Base-by-base conservation (phyloP, 805 yeast genomes). In the Nakazawaea ishiwadae region DNA sequence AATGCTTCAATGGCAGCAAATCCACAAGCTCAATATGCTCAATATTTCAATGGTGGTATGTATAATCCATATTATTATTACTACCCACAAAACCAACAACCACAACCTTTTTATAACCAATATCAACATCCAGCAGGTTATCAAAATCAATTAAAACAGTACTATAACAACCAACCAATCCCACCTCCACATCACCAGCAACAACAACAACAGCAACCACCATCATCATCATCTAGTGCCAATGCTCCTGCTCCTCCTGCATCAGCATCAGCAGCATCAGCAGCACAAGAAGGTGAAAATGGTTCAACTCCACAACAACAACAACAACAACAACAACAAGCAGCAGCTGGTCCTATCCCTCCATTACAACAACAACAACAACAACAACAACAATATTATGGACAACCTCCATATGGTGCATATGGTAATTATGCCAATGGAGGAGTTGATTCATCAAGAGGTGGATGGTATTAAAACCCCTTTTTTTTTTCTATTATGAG, bases 241-340 rank as follows among this genome's bases (percentile, higher is more conserved):
- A 41, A 36, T 28, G 27, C 38, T 31, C 34, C 42, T 39, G 39
- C 48, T 42, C 37, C 45, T 16, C 41, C 51, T 37, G 49, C 45
- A 14, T 42, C 45, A 12, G 48, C 51, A 31, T 48, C 48, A 31
- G 52, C 49, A 33, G 45, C 42, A 17, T 39, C 44, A 34, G 51
- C 44, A 9, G 45, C 52, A 12, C 52, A 56, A 36, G 55, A 51
- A 31, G 44, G 52, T 47, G 51, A 42, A 39, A 45, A 46, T 23
- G 52, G 51, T 46, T n/a, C n/a, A n/a, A 50, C 49, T 48, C 49
- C 51, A 52, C 49, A 51, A 47, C 47, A 40, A 45, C 59, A 52
- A 42, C 49, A 50, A 20, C 59, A 51, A 21, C 58, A 50, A 42
- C 48, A 49, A 35, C 51, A 48, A 35, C 51, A 51, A 35, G 52